Percentiles rank a stretch among this genome's conserved stretches.
phyloP scores from a whole-genome alignment of 2,329 filamentous ascomycete species.

The Daldinia sp. region DNA sequence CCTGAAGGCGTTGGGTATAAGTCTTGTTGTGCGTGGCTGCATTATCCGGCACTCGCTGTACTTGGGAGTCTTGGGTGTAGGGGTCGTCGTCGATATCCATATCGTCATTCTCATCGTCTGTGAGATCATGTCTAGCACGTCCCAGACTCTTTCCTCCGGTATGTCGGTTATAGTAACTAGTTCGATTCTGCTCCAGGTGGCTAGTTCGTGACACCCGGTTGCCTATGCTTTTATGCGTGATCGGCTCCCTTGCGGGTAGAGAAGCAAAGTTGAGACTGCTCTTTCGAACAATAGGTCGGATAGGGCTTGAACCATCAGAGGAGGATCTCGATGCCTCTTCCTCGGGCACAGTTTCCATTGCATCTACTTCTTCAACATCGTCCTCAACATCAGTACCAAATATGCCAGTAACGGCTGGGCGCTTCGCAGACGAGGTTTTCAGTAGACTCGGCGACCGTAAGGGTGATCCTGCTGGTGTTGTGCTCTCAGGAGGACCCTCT shows the following conservation, averaged over 20 bases:
- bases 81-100: slow-evolving; percentile 64
- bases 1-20: slow-evolving; percentile 92
- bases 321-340: slow-evolving; percentile 61
- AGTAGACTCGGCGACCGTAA: slow-evolving; percentile 30
- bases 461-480: slow-evolving; percentile 52
- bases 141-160: slow-evolving; percentile 81
- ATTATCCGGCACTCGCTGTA: slow-evolving; percentile 61
- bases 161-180: slow-evolving; percentile 78
- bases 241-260: slow-evolving; percentile 88
- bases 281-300: slow-evolving; percentile 84
- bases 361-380: slow-evolving; percentile 36
- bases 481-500: slow-evolving; percentile 47
- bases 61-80: slow-evolving; percentile 57
- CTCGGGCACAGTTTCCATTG: slow-evolving; percentile 47
- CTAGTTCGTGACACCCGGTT: slow-evolving; percentile 79
- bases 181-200: slow-evolving; percentile 78
- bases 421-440: slow-evolving; percentile 39
- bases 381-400: slow-evolving; percentile 33
- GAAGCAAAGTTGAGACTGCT: slow-evolving; percentile 96
- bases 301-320: slow-evolving; percentile 79
- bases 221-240: slow-evolving; percentile 87
- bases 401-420: slow-evolving; percentile 23
- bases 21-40: slow-evolving; percentile 81
- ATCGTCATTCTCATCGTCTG: slow-evolving; percentile 58
- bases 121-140: slow-evolving; percentile 56